Conservation (phyloP, 495 filamentous ascomycete genomes). For the Hypoxylon subgilvum region DNA sequence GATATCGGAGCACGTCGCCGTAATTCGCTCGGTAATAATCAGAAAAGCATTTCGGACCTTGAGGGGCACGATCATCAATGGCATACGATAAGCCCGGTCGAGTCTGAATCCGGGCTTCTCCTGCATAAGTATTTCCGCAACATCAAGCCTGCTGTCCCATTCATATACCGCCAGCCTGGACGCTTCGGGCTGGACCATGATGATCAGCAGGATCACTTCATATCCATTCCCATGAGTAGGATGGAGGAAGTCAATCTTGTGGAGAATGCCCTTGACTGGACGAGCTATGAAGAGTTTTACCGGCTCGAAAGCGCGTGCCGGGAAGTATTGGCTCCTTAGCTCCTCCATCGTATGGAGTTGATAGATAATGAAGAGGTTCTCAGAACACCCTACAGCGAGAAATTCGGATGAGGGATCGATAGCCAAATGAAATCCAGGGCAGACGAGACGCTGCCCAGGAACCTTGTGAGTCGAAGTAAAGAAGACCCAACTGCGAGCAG, state of each 20-base stretch:
- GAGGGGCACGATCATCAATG: slow-evolving; percentile 71
- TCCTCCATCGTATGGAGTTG: slow-evolving; percentile 59
- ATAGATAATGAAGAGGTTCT: slow-evolving; percentile 62
- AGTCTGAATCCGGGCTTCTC: slow-evolving; percentile 58
- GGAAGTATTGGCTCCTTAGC: slow-evolving; percentile 50
- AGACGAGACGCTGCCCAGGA: slow-evolving; percentile 52
- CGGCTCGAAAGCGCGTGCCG: slow-evolving; percentile 45
- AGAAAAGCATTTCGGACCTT: slow-evolving; percentile 69
- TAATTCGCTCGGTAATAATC: slow-evolving; percentile 62
- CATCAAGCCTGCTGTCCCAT: slow-evolving; percentile 64
- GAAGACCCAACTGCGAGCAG: slow-evolving; percentile 60
- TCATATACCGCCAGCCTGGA: slow-evolving; percentile 74
- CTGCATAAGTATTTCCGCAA: slow-evolving; percentile 44
- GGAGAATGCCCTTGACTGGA: slow-evolving; percentile 71
- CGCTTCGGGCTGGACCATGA: slow-evolving; percentile 64
- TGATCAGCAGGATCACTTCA: slow-evolving; percentile 76
- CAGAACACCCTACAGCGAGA: slow-evolving; percentile 51
- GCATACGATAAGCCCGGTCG: slow-evolving; percentile 65
- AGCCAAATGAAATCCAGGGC: slow-evolving; percentile 76
- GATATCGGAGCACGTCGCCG: slow-evolving; percentile 65
- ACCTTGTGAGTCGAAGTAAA: slow-evolving; percentile 64
- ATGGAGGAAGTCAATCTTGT: slow-evolving; percentile 87
- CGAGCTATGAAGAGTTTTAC: slow-evolving; percentile 61
- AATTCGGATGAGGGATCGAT: slow-evolving; percentile 73
- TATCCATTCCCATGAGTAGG: slow-evolving; percentile 66